A percentile compares a stretch with the other conserved stretches of the same genome.
Evolutionary conservation across 2,329 filamentous ascomycete genomes (phyloP).

Genomic region (Macrophomina phaseolina): DNA sequence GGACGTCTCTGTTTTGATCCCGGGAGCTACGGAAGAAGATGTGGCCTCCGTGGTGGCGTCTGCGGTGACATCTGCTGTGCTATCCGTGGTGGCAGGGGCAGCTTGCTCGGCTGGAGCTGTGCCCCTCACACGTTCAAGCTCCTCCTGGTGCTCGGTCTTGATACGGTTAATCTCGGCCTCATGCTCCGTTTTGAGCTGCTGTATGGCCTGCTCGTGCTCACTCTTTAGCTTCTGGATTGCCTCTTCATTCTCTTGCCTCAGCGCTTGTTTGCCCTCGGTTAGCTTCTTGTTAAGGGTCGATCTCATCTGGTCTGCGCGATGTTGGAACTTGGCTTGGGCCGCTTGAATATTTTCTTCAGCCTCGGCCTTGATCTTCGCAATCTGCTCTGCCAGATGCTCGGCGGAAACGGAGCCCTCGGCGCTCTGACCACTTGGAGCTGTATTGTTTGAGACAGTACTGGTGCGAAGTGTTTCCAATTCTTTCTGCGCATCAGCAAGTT

Average conservation of each 20-base stretch:
- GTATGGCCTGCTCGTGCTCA: slow-evolving; percentile 53
- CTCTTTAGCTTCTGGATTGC: slow-evolving; percentile 42
- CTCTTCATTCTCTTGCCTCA: slow-evolving; percentile 51
- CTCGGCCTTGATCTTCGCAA: slow-evolving; percentile 44
- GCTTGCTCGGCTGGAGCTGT: background rate
- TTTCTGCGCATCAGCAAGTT: slow-evolving; percentile 51
- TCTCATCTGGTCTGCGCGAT: slow-evolving; percentile 73
- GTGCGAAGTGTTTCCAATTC: slow-evolving; percentile 54
- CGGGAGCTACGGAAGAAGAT: slow-evolving; percentile 39
- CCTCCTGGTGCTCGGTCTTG: slow-evolving; percentile 41
- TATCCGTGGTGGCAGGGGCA: background rate
- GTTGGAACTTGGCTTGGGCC: slow-evolving; percentile 70
- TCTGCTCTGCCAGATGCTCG: slow-evolving; percentile 56
- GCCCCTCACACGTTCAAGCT: slow-evolving; percentile 42
- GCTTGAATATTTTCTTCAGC: slow-evolving; percentile 57
- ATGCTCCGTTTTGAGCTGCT: slow-evolving; percentile 31
- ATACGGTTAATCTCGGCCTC: slow-evolving; percentile 43
- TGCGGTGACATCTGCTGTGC: slow-evolving; percentile 13
- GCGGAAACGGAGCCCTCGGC: slow-evolving; percentile 41
- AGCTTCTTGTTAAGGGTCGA: slow-evolving; percentile 72
- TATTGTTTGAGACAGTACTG: slow-evolving; percentile 35
- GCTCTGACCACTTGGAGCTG: slow-evolving; percentile 19
- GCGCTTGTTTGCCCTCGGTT: slow-evolving; percentile 53
- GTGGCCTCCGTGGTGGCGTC: slow-evolving; percentile 16
- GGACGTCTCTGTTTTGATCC: slow-evolving; percentile 34